A percentile compares a stretch with the other conserved stretches of the same genome.
phyloP scores from a whole-genome alignment of 352 stramenopile genomes.

The Globisporangium okanoganense region DNA sequence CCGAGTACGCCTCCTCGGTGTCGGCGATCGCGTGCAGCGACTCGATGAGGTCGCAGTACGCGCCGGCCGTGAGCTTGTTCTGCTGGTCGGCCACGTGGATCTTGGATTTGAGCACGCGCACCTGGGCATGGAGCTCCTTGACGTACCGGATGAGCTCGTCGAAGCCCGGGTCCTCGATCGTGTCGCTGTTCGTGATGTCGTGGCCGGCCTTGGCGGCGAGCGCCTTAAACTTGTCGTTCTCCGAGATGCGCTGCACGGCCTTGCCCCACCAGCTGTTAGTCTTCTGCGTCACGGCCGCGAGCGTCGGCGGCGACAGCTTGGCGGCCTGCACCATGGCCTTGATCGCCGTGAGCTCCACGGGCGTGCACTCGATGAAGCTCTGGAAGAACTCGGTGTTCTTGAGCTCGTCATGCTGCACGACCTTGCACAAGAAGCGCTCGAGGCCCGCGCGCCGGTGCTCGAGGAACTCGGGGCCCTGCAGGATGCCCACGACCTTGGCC shows the following conservation, averaged over 20 bases:
- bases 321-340: slow-evolving; percentile 39
- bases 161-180: slow-evolving; percentile 72
- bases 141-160: slow-evolving; percentile 63
- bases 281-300: slow-evolving; percentile 50
- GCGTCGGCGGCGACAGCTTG: slow-evolving; percentile 21
- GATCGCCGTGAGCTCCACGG: slow-evolving; percentile 67
- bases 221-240: slow-evolving; percentile 70
- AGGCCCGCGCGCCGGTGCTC: slow-evolving; percentile 68
- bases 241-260: slow-evolving; percentile 73
- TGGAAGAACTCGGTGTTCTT: slow-evolving; percentile 61
- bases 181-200: slow-evolving; percentile 34
- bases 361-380: slow-evolving; percentile 72
- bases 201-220: slow-evolving; percentile 50
- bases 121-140: slow-evolving; percentile 50
- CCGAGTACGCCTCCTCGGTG: slow-evolving; percentile 58
- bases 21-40: slow-evolving; percentile 61
- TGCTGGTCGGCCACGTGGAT: slow-evolving; percentile 53
- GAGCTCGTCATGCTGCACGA: slow-evolving; percentile 74
- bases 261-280: slow-evolving; percentile 83
- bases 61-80: slow-evolving; percentile 67
- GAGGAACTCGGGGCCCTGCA: slow-evolving; percentile 79
- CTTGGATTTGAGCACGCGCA: slow-evolving; percentile 62
- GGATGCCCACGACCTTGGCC: slow-evolving; percentile 69
- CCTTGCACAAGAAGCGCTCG: slow-evolving; percentile 78
- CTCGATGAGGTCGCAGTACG: slow-evolving; percentile 84